Conservation (phyloP, 2,329 filamentous ascomycete genomes). For the Akanthomyces uredinophilus region DNA sequence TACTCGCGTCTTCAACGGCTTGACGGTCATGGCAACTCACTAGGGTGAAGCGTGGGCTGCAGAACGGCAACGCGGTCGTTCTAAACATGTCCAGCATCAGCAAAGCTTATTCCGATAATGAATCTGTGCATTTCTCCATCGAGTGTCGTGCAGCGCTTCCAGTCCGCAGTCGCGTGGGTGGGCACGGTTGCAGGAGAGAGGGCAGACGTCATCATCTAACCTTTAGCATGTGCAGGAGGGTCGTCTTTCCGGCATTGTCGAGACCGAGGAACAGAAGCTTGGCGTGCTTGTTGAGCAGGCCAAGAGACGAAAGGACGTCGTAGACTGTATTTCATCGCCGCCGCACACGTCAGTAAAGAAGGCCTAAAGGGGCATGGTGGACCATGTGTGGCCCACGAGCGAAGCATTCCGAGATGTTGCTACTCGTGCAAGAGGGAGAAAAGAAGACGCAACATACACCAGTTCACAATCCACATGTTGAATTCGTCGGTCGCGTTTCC, state of each 20-base stretch:
- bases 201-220: slow-evolving; percentile 42
- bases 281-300: slow-evolving; percentile 90
- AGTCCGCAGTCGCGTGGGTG: not conserved
- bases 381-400: not conserved
- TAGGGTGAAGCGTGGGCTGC: slow-evolving; percentile 86
- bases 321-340: slow-evolving; percentile 52
- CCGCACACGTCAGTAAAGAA: slow-evolving; percentile 28
- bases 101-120: slow-evolving; percentile 8
- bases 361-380: not conserved
- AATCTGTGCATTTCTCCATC: not conserved
- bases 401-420: not conserved
- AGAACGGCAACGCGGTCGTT: slow-evolving; percentile 91
- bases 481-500: not conserved
- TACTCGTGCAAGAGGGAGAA: not conserved
- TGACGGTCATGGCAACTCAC: slow-evolving; percentile 45
- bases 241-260: slow-evolving; percentile 93
- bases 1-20: not conserved
- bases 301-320: slow-evolving; percentile 81
- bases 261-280: slow-evolving; percentile 92
- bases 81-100: slow-evolving; percentile 39
- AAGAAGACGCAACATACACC: slow-evolving; percentile 61
- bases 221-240: slow-evolving; percentile 92
- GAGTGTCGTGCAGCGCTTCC: not conserved
- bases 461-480: slow-evolving; percentile 88
- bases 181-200: not conserved